These are phyloP conservation scores for Cicer cuneatum DNA, from an alignment of 306 rosid species.

Conservation along the genomic window DNA sequence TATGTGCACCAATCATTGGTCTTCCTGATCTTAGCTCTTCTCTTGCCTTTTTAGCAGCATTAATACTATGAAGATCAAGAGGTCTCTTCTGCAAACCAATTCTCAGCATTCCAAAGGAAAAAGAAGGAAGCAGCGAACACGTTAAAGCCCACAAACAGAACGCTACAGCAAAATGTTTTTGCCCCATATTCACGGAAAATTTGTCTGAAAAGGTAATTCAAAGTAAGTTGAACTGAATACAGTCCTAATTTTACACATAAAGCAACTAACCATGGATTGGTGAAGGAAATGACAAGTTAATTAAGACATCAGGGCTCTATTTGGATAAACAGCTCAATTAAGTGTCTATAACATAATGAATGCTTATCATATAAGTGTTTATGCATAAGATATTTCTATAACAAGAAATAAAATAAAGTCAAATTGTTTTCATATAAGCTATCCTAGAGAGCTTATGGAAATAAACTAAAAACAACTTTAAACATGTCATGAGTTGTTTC, in stretches of 20 bases:
- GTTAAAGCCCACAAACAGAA: conserved; percentile 70
- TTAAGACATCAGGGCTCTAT: not conserved
- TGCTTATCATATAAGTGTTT: too few species aligned
- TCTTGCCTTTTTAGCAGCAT: conserved; percentile 60
- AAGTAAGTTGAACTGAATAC: conserved; percentile 34
- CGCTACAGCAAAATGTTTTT: conserved; percentile 52
- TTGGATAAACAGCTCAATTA: too few species aligned
- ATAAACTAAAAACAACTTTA: too few species aligned
- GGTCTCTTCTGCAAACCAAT: conserved; percentile 68
- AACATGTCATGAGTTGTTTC: too few species aligned
- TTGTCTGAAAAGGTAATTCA: conserved; percentile 37
- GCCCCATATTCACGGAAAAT: conserved; percentile 56
- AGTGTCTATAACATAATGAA: too few species aligned
- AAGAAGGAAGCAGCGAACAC: conserved; percentile 63
- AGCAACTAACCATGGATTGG: conserved; percentile 9
- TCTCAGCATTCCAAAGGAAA: conserved; percentile 66
- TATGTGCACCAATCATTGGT: conserved; percentile 38
- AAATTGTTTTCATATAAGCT: too few species aligned
- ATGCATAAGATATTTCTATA: too few species aligned
- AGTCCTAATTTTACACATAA: conserved; percentile 28
- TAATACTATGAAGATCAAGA: conserved; percentile 64
- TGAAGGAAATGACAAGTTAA: conserved; percentile 10
- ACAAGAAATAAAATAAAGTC: too few species aligned
- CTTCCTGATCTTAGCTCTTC: conserved; percentile 47
- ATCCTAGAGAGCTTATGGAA: too few species aligned